Evolutionary conservation across 352 stramenopile genomes (phyloP).

Genomic region (Poterioochromonas sp.): DNA sequence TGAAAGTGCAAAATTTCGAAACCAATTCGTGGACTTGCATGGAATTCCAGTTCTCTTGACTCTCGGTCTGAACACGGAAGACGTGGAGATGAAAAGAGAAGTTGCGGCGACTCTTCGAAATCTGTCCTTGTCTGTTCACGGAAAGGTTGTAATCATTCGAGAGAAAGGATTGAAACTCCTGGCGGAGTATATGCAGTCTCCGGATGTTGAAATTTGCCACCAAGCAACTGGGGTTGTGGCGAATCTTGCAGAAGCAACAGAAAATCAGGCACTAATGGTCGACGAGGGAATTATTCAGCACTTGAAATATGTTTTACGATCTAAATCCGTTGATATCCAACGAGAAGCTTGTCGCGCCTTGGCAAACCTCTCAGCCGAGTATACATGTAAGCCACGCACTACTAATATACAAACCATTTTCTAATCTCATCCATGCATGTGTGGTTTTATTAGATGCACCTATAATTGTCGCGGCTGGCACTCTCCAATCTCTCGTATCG

Average conservation of each 20-base stretch:
- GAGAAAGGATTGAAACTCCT: conserved; percentile 68
- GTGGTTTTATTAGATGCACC: conserved; percentile 57
- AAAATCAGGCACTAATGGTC: conserved; percentile 89
- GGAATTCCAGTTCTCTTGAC: conserved; percentile 73
- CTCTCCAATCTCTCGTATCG: conserved; percentile 69
- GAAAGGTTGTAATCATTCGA: conserved; percentile 79
- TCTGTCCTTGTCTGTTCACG: conserved; percentile 75
- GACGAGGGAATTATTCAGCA: conserved; percentile 85
- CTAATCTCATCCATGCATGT: background rate
- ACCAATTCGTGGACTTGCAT: conserved; percentile 79
- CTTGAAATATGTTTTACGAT: conserved; percentile 83
- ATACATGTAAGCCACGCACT: conserved; percentile 47
- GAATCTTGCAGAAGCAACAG: conserved; percentile 80
- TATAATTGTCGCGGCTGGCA: conserved; percentile 76
- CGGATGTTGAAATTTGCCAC: conserved; percentile 76
- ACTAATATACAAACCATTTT: background rate
- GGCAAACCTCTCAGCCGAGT: conserved; percentile 88
- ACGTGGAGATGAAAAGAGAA: conserved; percentile 79
- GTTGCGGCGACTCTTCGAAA: conserved; percentile 81
- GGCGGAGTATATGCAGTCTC: conserved; percentile 70
- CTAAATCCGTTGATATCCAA: conserved; percentile 79
- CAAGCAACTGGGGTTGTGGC: conserved; percentile 76
- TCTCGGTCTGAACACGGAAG: conserved; percentile 62
- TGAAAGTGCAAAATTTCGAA: conserved; percentile 73
- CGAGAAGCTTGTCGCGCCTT: conserved; percentile 82